phyloP scores from a whole-genome alignment of 805 yeast species.

The Candida ulmi region DNA sequence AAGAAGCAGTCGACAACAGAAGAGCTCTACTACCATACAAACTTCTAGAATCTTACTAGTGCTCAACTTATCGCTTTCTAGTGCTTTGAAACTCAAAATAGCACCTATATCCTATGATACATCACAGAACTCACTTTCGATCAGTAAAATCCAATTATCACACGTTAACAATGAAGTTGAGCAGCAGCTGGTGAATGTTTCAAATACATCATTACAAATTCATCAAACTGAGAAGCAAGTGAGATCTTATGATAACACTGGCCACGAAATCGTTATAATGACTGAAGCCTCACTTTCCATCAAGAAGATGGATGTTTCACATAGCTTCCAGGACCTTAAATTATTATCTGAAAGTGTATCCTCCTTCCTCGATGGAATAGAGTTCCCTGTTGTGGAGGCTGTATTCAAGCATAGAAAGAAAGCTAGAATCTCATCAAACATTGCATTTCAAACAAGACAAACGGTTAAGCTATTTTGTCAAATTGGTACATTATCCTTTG shows the following conservation, averaged over 20 bases:
- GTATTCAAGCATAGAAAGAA: conserved; percentile 20
- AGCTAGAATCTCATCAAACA: conserved; percentile 16
- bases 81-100: conserved; percentile 23
- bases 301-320: conserved; percentile 24
- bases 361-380: conserved; percentile 3
- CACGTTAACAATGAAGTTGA: conserved; percentile 13
- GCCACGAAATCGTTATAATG: conserved; percentile 22
- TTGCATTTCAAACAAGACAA: conserved; percentile 16
- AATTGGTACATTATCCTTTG: conserved; percentile 9
- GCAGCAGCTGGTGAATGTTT: conserved; percentile 9
- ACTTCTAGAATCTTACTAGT: conserved; percentile 15
- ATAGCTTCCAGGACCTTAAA: conserved; percentile 24
- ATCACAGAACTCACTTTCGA: conserved; percentile 24
- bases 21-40: conserved; percentile 10
- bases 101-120: conserved; percentile 43
- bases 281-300: conserved; percentile 12
- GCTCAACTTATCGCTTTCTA: conserved; percentile 5
- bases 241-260: conserved; percentile 23
- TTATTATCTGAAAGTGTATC: conserved; percentile 8
- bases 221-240: conserved; percentile 17
- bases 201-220: conserved; percentile 17
- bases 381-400: conserved; percentile 12
- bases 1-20: conserved; percentile 5
- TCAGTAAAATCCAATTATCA: conserved; percentile 28
- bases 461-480: conserved; percentile 7